These are phyloP conservation scores for Lachnellula willkommii DNA, from an alignment of 2,329 filamentous ascomycete species.

Conservation along the genomic window DNA sequence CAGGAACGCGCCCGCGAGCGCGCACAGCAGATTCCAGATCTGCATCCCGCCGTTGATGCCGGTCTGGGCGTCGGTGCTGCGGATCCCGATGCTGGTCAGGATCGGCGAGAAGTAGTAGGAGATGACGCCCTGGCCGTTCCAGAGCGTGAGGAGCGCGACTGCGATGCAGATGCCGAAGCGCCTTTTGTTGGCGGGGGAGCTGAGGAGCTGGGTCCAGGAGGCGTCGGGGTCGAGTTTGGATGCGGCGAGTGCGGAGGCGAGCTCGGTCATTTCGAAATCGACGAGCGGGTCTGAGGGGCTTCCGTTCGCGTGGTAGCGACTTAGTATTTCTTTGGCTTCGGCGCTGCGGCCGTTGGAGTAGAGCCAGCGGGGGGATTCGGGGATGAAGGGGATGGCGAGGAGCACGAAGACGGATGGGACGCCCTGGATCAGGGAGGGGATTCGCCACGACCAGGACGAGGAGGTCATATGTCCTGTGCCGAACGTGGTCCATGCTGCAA, in stretches of 20 bases:
- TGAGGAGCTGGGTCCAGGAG: constrained; percentile 11
- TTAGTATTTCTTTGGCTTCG: constrained; percentile 43
- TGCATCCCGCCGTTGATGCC: constrained; percentile 27
- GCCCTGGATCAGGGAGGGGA: constrained; percentile 30
- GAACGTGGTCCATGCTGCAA: constrained; percentile 21
- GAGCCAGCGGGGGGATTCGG: constrained; percentile 36
- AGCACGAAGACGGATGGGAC: constrained; percentile 9
- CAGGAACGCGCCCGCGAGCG: constrained; percentile 35
- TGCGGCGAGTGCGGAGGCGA: constrained; percentile 30
- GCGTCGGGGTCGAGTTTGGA: constrained; percentile 29
- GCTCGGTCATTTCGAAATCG: constrained; percentile 36
- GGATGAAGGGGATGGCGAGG: constrained; percentile 28
- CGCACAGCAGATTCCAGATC: constrained; percentile 45
- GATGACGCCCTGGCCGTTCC: constrained; percentile 19
- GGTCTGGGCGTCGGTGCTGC: constrained; percentile 15
- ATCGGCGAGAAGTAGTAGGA: constrained; percentile 28
- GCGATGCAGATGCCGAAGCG: constrained; percentile 5
- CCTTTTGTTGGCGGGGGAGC: constrained; percentile 2
- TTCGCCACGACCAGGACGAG: constrained; percentile 36
- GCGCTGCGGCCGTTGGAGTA: constrained; percentile 41
- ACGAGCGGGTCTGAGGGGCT: constrained; percentile 33
- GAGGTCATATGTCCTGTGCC: constrained; percentile 12
- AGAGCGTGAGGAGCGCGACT: constrained; percentile 15
- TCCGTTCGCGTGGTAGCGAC: constrained; percentile 39
- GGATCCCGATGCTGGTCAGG: constrained; percentile 24